Evolutionary conservation across 805 yeast genomes (phyloP).

Genomic region (Candida nanaspora): DNA sequence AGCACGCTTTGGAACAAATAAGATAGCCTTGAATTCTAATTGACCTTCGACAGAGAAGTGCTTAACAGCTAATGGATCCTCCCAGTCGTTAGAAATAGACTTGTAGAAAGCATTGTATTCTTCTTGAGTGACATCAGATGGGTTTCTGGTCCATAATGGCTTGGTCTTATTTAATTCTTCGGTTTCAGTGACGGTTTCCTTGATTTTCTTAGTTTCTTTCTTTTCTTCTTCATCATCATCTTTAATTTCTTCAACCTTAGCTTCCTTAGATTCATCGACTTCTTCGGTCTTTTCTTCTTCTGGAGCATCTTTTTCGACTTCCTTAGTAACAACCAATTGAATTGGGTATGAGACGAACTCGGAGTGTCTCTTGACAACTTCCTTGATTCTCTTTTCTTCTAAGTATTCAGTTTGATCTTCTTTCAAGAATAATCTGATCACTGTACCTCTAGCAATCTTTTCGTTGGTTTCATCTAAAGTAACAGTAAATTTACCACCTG

Average conservation of each 20-base stretch:
- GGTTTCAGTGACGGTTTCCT: conserved; percentile 88
- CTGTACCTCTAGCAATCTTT: conserved; percentile 89
- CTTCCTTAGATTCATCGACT: conserved; percentile 44
- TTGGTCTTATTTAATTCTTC: conserved; percentile 98
- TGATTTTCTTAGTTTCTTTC: conserved; percentile 79
- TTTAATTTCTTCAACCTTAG: conserved; percentile 70
- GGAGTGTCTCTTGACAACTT: conserved; percentile 98
- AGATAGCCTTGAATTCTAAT: conserved; percentile 96
- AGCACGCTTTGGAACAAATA: conserved; percentile 98
- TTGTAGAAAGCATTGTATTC: conserved; percentile 99
- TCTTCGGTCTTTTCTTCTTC: conserved; percentile 65
- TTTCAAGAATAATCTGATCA: conserved; percentile 92
- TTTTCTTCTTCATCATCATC: conserved; percentile 61
- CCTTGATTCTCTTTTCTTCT: conserved; percentile 99
- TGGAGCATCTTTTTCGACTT: conserved; percentile 96
- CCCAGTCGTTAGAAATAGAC: conserved; percentile 99
- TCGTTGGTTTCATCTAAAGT: conserved; percentile 84
- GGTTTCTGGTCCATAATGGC: conserved; percentile 99
- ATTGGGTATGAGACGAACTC: conserved; percentile 99
- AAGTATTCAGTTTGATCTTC: conserved; percentile 98
- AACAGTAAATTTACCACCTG: conserved; percentile 98
- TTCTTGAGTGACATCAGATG: conserved; percentile 94
- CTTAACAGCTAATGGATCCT: conserved; percentile 98
- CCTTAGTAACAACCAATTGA: conserved; percentile 96
- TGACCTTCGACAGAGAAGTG: conserved; percentile 99